phyloP scores from a whole-genome alignment of 73 alveolate species.

The Urostyla sp. region DNA sequence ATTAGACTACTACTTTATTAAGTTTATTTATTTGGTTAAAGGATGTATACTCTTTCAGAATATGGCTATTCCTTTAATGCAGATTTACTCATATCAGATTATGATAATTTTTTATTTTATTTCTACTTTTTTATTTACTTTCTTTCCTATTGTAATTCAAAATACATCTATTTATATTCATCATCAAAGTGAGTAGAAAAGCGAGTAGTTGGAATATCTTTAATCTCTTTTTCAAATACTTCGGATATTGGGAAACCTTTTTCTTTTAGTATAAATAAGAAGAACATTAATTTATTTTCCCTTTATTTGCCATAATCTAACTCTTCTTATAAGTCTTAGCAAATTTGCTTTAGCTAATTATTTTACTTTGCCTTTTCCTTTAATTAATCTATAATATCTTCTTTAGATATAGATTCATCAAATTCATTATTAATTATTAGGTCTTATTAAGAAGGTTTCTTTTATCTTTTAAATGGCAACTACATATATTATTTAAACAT shows the following conservation, averaged over 20 bases:
- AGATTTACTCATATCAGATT: too few relatives aligned
- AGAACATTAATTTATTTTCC: conserved; percentile 56
- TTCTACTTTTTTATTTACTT: background rate
- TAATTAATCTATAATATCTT: conserved; percentile 13
- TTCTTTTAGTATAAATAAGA: conserved; percentile 47
- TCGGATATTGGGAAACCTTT: conserved; percentile 55
- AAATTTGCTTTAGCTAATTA: conserved; percentile 6
- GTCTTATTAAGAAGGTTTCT: background rate
- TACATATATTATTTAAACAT: conserved; percentile 20
- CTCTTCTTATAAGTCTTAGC: conserved; percentile 35
- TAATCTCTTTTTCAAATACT: conserved; percentile 50
- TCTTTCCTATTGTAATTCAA: conserved; percentile 6
- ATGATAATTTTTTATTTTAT: background rate
- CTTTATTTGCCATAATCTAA: conserved; percentile 55
- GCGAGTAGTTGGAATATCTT: conserved; percentile 54
- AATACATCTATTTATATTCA: conserved; percentile 37
- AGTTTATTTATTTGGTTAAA: too few relatives aligned
- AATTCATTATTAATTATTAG: background rate
- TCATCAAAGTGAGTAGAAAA: conserved; percentile 54
- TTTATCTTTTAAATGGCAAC: background rate
- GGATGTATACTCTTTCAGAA: too few relatives aligned
- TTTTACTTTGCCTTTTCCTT: background rate
- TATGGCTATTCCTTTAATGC: too few relatives aligned
- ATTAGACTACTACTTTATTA: too few relatives aligned
- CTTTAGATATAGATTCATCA: too few relatives aligned